Base-by-base conservation (phyloP, 441 rosid genomes). In the Aleurites moluccanus region DNA sequence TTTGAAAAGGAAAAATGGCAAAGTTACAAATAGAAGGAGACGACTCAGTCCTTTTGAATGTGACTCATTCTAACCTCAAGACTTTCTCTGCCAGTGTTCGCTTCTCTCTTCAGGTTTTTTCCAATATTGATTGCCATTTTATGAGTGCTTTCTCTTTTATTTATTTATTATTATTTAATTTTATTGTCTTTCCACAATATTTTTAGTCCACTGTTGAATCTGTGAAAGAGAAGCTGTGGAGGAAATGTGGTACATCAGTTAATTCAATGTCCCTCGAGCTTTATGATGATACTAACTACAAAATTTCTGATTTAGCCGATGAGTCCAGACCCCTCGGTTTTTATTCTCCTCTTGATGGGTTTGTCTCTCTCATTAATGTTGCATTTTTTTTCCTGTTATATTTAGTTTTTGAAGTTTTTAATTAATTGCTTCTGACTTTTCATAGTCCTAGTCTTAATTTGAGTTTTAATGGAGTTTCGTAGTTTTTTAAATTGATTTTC, bases 151-250 rank as follows among this genome's bases (percentile, higher is more conserved):
- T 15, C 21, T 38, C 49, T 21, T 60, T 14, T 56, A 44, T 42
- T 10, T 21, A 30, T n/a, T 10, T 2, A 56, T 35, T 23, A 25
- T 35, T 2, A 25, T 56, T 65, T 67, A n/a, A 1, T 62, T 64
- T 73, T 62, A 21, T 72, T 69, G 6, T 52, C 25, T 62, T 50
- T 67, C 11, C 8, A 14, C 53, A 74, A 77, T 83, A 89, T 73
- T 76, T 38, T 84, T 77, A 75, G 97, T 91, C 83, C 83, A 89
- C 82, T 42, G 93, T 96, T 76, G 97, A 92, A 83, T 87, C 93
- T 47, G 92, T 92, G 70, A 93, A 96, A 77, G 99, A 93, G 4
- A 96, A 96, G 89, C 84, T 96, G 27, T 90, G 97, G 99, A 91
- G 77, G 33, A 92, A 96, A 89, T 96, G 97, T 38, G 97, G 97